Conservation (phyloP, 2,329 filamentous ascomycete genomes). For the Diatrype stigma region DNA sequence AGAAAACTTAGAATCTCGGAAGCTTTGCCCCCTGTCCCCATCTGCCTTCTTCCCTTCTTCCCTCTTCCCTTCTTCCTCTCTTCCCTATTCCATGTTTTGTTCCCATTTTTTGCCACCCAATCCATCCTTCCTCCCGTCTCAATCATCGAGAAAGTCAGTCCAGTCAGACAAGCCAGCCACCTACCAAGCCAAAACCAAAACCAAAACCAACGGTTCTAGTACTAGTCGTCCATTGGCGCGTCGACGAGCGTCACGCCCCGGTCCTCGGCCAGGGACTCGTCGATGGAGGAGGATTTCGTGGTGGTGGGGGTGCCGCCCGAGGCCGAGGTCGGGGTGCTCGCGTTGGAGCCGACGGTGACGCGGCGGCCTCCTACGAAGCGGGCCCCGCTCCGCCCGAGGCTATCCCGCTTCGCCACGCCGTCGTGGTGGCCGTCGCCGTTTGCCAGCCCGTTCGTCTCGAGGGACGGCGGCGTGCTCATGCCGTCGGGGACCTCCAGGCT, state of each 20-base stretch:
- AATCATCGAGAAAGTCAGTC: too few species aligned
- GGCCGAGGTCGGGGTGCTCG: slow-evolving; percentile 14
- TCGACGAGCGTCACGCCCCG: slow-evolving; percentile 50
- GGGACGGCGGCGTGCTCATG: slow-evolving; percentile 38
- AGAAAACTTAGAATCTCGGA: too few species aligned
- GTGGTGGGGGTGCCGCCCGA: slow-evolving; percentile 20
- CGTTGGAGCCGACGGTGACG: slow-evolving; percentile 29
- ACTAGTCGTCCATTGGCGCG: slow-evolving; percentile 48
- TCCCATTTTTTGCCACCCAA: too few species aligned
- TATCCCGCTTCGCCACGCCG: slow-evolving; percentile 40
- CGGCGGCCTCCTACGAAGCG: slow-evolving; percentile 51
- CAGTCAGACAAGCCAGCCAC: too few species aligned
- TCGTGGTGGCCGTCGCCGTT: slow-evolving; percentile 38
- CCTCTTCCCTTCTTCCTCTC: too few species aligned
- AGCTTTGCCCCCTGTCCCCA: too few species aligned
- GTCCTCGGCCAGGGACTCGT: slow-evolving; percentile 20
- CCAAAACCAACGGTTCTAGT: neutral
- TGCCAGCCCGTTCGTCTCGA: slow-evolving; percentile 30
- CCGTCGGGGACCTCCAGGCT: slow-evolving; percentile 79
- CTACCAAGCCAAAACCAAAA: too few species aligned
- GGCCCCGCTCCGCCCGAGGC: slow-evolving; percentile 50
- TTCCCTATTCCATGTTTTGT: too few species aligned
- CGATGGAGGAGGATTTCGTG: slow-evolving; percentile 17
- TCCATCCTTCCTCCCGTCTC: too few species aligned
- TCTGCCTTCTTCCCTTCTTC: too few species aligned